Evolutionary conservation across 495 filamentous ascomycete genomes (phyloP), one percentile per base, ranked within the genome.

Genomic region (Penicillium mononematosum): DNA sequence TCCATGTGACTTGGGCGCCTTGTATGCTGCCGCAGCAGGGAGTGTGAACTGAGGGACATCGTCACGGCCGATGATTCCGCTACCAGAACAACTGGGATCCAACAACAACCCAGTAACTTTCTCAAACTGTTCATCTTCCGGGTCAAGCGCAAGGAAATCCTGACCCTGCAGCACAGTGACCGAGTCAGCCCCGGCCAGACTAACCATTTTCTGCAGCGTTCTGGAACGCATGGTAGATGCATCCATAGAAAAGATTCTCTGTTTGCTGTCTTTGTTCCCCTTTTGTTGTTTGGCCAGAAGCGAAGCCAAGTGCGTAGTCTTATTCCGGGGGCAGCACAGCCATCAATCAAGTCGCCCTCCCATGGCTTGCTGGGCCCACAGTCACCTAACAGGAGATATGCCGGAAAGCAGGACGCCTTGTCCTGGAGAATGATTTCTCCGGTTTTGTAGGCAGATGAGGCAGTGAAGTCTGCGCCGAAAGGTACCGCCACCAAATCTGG

Each of bases 321-420:
- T 98, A 66, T 98, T 98, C 9, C 94, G 7, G 94, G 94, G 7
- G 94, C 94, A 0, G 94, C 88, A 67, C 92, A 96, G 1, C 90
- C 88, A 73, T 98, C 94, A 5, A 98, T 78, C 19, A 96, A 73
- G 58, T 93, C 84, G 2, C 88, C 90, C 53, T 85, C 78, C 57
- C 62, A 68, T 5, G 62, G 24, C 41, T 65, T 50, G 8, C 45
- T 36, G 1, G 49, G 36, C 2, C 61, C 60, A 10, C 63, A 59
- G 48, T 77, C 69, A 50, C 91, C 83, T 0, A 97, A 73, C 4
- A 79, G 50, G 1, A 98, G 75, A 66, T 91, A 89, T 0, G 92
- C 94, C 5, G 94, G 93, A 61, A 98, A 96, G 62, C 94, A 98
- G 0, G 91, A 96, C 1, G 94, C 95, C 67, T 96, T 97, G 67